A percentile compares a stretch with the other conserved stretches of the same genome.
Evolutionary conservation across 176 grass and related monocot species (phyloP).

Genomic region (Triticum urartu): DNA sequence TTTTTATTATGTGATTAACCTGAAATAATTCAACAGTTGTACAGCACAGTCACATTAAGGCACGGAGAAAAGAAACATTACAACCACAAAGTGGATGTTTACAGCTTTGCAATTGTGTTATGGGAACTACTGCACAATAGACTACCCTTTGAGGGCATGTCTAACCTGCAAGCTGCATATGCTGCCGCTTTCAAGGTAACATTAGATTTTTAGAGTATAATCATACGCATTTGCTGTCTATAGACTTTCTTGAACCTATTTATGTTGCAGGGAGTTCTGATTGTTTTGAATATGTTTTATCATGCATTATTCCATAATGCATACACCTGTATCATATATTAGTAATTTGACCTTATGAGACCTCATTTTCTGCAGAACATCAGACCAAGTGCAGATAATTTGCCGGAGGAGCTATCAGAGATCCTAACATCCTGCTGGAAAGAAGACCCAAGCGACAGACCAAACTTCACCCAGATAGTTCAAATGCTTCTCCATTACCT

Average conservation of each 20-base stretch:
- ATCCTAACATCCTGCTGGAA: constrained; percentile 96
- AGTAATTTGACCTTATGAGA: constrained; percentile 21
- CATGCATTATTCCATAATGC: not conserved
- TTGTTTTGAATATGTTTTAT: not conserved
- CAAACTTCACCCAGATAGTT: constrained; percentile 93
- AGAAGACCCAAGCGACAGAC: constrained; percentile 82
- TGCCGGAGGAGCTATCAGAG: constrained; percentile 65
- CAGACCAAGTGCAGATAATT: constrained; percentile 89
- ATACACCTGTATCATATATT: not conserved
- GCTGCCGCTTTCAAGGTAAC: constrained; percentile 99
- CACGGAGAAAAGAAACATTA: constrained; percentile 99
- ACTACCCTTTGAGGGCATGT: constrained; percentile 98
- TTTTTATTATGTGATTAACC: constrained; percentile 24
- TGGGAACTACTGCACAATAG: constrained; percentile 96
- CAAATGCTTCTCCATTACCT: constrained; percentile 96
- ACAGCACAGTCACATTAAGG: constrained; percentile 96
- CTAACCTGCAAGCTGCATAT: constrained; percentile 96
- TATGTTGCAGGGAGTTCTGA: not conserved
- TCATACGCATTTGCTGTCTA: not conserved
- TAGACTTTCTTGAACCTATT: constrained; percentile 4
- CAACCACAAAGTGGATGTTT: constrained; percentile 99
- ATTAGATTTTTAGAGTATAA: not conserved
- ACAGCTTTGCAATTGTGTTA: constrained; percentile 96
- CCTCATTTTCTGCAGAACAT: constrained; percentile 63
- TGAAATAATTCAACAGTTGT: constrained; percentile 55